Evolutionary conservation across 345 rosid species (phyloP).

Genomic region (Populus ilicifolia): DNA sequence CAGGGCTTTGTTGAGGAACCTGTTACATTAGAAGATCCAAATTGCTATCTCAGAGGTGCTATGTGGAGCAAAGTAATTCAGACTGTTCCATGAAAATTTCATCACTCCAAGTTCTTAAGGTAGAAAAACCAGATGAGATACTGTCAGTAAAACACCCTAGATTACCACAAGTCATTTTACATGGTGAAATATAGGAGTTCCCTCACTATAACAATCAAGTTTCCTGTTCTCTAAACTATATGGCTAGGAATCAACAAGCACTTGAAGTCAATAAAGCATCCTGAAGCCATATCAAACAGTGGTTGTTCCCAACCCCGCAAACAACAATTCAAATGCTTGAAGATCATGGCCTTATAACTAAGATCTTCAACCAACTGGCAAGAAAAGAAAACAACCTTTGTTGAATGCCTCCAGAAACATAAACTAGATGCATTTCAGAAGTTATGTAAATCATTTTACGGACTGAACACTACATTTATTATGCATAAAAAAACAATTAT

Average conservation of each 20-base stretch:
- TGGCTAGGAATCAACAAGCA: background rate
- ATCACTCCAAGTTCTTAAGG: background rate
- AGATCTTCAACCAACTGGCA: background rate
- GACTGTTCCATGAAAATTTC: background rate
- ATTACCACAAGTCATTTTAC: background rate
- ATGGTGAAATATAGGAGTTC: background rate
- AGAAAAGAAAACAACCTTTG: background rate
- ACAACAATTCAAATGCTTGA: background rate
- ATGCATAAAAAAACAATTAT: background rate
- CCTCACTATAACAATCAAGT: background rate
- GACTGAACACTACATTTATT: background rate
- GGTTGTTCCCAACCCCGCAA: background rate
- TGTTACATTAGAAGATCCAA: background rate
- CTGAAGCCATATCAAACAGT: background rate
- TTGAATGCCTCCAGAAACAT: background rate
- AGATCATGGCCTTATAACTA: background rate
- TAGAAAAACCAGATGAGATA: background rate
- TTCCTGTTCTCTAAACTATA: background rate
- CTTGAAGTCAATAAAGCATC: background rate
- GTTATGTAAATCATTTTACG: background rate
- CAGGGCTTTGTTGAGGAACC: conserved; percentile 25
- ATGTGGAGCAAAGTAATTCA: background rate
- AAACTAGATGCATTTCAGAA: too few species aligned
- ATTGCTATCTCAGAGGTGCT: background rate
- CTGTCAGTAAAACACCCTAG: background rate